Conservation (phyloP, 2,329 filamentous ascomycete genomes). For the Aspergillus texensis region DNA sequence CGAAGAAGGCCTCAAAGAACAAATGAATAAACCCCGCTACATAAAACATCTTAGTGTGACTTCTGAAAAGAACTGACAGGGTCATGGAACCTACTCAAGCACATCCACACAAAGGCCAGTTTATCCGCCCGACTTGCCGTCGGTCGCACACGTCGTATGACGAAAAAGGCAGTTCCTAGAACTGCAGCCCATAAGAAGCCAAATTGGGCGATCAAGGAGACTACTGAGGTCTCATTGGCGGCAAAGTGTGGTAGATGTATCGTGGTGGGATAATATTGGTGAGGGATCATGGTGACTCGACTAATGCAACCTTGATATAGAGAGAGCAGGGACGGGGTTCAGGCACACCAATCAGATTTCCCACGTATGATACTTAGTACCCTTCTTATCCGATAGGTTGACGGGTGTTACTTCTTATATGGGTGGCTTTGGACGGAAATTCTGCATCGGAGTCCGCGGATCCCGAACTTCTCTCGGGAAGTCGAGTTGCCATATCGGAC, state of each 20-base stretch:
- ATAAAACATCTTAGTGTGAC: neutral
- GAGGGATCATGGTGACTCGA: constrained; percentile 27
- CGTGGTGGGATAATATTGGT: constrained; percentile 68
- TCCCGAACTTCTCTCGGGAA: neutral
- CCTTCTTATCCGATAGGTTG: neutral
- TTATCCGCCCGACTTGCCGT: constrained; percentile 55
- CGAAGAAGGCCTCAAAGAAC: constrained; percentile 76
- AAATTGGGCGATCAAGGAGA: constrained; percentile 61
- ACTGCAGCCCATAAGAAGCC: constrained; percentile 56
- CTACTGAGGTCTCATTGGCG: constrained; percentile 61
- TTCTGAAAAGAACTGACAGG: neutral
- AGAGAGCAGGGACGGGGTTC: neutral
- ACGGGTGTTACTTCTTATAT: neutral
- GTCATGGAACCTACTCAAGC: constrained; percentile 56
- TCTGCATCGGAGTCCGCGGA: neutral
- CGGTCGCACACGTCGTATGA: constrained; percentile 55
- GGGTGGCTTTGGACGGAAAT: neutral
- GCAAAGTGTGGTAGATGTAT: constrained; percentile 61
- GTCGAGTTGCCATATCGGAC: neutral
- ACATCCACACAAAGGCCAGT: constrained; percentile 67
- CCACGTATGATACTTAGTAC: no score
- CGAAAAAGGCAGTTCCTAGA: constrained; percentile 55
- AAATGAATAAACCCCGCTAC: constrained; percentile 57
- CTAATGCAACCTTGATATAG: neutral
- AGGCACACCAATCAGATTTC: neutral